Conservation (phyloP, 1,139 yeast species). For the Kluyveromyces sp. region DNA sequence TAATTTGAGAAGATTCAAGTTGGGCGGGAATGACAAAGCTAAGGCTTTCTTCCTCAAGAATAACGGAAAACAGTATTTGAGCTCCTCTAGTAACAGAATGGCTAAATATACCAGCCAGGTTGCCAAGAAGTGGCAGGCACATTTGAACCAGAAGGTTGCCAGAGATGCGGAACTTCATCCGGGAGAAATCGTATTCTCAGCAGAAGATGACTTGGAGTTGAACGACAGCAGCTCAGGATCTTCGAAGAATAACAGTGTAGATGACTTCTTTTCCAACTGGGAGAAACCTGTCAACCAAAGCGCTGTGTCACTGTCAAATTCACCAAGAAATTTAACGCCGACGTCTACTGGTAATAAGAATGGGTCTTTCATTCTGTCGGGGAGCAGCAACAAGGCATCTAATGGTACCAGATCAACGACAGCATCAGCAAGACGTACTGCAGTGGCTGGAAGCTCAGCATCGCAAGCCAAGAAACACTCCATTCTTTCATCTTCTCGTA, state of each 20-base stretch:
- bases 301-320: constrained; percentile 19
- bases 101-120: constrained; percentile 75
- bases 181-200: constrained; percentile 54
- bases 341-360: constrained; percentile 15
- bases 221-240: constrained; percentile 31
- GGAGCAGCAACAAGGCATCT: constrained; percentile 8
- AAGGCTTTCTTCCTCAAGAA: constrained; percentile 74
- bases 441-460: constrained; percentile 10
- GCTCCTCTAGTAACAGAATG: constrained; percentile 50
- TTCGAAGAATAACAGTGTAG: constrained; percentile 45
- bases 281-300: constrained; percentile 53
- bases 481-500: constrained; percentile 32
- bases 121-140: constrained; percentile 73
- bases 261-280: constrained; percentile 90
- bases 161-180: constrained; percentile 68
- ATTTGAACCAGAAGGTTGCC: constrained; percentile 59
- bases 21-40: constrained; percentile 87
- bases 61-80: constrained; percentile 69
- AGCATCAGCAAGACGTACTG: constrained; percentile 21
- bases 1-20: constrained; percentile 82
- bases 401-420: constrained; percentile 1
- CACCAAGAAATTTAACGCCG: constrained; percentile 22
- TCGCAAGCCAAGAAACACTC: constrained; percentile 29
- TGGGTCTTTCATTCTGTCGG: constrained; percentile 19
- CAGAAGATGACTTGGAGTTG: constrained; percentile 38